Evolutionary conservation across 2,329 filamentous ascomycete species (phyloP).

Genomic region (Onygenales sp.): DNA sequence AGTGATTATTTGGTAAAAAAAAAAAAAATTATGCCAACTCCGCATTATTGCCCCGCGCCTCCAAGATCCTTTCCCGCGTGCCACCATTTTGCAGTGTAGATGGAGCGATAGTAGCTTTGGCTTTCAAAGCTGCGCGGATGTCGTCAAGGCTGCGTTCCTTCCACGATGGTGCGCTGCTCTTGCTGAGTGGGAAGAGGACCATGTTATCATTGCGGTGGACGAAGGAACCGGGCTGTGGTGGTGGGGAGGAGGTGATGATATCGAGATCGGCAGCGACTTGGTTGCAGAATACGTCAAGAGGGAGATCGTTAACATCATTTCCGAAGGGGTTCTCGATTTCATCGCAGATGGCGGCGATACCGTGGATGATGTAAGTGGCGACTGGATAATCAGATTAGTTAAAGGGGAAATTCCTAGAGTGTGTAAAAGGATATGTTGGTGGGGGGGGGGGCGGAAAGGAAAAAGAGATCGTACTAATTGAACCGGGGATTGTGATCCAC

Average conservation of each 20-base stretch:
- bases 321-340: slow-evolving; percentile 85
- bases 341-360: slow-evolving; percentile 63
- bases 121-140: slow-evolving; percentile 33
- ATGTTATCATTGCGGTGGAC: slow-evolving; percentile 40
- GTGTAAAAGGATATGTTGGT: not conserved
- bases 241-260: slow-evolving; percentile 53
- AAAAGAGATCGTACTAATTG: slow-evolving; percentile 37
- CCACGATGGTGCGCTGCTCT: slow-evolving; percentile 41
- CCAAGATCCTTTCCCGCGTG: slow-evolving; percentile 5
- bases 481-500: slow-evolving; percentile 72
- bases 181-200: slow-evolving; percentile 48
- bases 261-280: slow-evolving; percentile 67
- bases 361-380: slow-evolving; percentile 74
- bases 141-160: slow-evolving; percentile 38
- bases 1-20: not conserved
- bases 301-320: slow-evolving; percentile 71
- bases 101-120: slow-evolving; percentile 22
- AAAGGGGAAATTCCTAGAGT: not conserved
- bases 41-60: slow-evolving; percentile 4
- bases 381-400: slow-evolving; percentile 17
- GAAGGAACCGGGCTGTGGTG: slow-evolving; percentile 45
- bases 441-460: not conserved
- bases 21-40: not conserved
- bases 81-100: slow-evolving; percentile 1
- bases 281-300: slow-evolving; percentile 65